These are phyloP conservation scores for Pulveroboletus sp. DNA, from an alignment of 768 basidiomycete species.

Conservation along the genomic window DNA sequence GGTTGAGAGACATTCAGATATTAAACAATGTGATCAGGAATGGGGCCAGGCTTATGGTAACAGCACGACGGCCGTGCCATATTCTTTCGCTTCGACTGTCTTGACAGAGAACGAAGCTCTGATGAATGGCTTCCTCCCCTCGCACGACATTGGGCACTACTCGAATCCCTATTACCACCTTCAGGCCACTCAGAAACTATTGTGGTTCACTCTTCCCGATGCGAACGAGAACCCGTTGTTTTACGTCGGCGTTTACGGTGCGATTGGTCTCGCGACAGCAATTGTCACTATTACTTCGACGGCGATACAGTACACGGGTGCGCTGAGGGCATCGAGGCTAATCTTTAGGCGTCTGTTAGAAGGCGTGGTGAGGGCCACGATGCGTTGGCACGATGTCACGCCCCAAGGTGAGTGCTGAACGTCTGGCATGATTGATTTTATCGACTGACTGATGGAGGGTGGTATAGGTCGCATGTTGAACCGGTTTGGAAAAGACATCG, in stretches of 20 bases:
- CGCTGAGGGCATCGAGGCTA: constrained; percentile 32
- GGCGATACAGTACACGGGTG: constrained; percentile 56
- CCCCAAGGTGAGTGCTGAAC: constrained; percentile 51
- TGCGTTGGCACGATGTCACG: constrained; percentile 81
- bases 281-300: constrained; percentile 43
- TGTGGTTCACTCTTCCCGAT: constrained; percentile 35
- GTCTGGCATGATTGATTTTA: background rate
- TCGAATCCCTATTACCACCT: constrained; percentile 16
- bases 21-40: constrained; percentile 14
- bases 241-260: constrained; percentile 64
- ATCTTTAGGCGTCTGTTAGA: constrained; percentile 52
- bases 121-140: constrained; percentile 23
- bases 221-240: constrained; percentile 62
- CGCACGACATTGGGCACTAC: constrained; percentile 13
- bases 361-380: constrained; percentile 74
- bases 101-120: constrained; percentile 28
- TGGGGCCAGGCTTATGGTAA: constrained; percentile 27
- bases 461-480: constrained; percentile 73
- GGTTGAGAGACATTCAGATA: background rate
- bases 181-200: constrained; percentile 1
- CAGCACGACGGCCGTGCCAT: constrained; percentile 2
- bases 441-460: background rate
- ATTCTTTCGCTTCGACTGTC: constrained; percentile 16
- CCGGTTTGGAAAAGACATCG: constrained; percentile 82
- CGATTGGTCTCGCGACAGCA: constrained; percentile 50